phyloP scores from a whole-genome alignment of 2,329 filamentous ascomycete genomes.

The Cordyceps cateniannulata region DNA sequence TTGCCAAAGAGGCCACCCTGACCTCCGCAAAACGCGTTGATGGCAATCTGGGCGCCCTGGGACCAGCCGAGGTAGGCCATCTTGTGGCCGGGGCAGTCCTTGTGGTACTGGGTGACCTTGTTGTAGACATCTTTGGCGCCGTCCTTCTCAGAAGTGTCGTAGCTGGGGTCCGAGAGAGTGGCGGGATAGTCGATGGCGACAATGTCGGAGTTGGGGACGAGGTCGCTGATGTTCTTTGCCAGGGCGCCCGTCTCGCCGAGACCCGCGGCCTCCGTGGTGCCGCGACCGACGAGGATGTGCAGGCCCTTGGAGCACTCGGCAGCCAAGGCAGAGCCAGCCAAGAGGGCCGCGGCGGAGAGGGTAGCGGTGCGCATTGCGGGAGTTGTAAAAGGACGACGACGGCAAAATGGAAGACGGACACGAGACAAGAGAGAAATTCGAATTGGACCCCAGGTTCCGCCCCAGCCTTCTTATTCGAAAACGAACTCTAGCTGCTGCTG shows the following conservation, averaged over 20 bases:
- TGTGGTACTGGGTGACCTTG: conserved; percentile 26
- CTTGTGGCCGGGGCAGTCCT: conserved; percentile 32
- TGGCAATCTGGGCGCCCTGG: conserved; percentile 34
- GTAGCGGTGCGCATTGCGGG: conserved; percentile 5
- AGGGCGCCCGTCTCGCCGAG: conserved; percentile 27
- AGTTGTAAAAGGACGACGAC: neutral
- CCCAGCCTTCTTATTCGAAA: conserved; percentile 3
- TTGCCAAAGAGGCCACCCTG: conserved; percentile 23
- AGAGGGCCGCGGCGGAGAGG: conserved; percentile 12
- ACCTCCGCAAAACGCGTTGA: conserved; percentile 33
- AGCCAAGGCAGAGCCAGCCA: conserved; percentile 21
- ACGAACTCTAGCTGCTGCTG: neutral
- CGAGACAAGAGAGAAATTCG: neutral
- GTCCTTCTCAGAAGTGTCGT: conserved; percentile 28
- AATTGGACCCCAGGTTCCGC: neutral
- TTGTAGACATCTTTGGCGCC: conserved; percentile 27
- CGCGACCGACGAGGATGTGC: conserved; percentile 35
- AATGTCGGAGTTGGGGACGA: conserved; percentile 29
- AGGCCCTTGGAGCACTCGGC: conserved; percentile 30
- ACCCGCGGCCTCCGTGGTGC: conserved; percentile 29
- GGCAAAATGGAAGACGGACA: neutral
- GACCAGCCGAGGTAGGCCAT: conserved; percentile 37
- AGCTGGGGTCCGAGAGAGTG: conserved; percentile 24
- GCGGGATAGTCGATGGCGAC: conserved; percentile 34
- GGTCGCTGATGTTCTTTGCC: conserved; percentile 25